Evolutionary conservation across 345 rosid genomes (phyloP).

Genomic region (Gossypium anomalum): DNA sequence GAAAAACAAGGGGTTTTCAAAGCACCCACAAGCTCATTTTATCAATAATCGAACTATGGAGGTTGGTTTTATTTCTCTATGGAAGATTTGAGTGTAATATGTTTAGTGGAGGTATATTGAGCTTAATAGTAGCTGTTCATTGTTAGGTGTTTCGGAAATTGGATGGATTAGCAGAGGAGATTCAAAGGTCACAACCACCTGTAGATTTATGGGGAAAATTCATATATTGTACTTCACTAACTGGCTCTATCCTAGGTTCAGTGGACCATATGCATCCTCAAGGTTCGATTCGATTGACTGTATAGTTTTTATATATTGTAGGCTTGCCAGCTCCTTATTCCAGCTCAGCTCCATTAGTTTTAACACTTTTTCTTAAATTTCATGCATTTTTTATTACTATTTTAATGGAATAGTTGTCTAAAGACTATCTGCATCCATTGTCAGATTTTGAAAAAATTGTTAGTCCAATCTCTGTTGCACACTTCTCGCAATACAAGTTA

Average conservation of each 20-base stretch:
- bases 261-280: conserved; percentile 97
- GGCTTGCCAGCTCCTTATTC: background rate
- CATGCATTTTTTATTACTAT: background rate
- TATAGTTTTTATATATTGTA: background rate
- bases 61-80: conserved; percentile 37
- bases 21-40: conserved; percentile 93
- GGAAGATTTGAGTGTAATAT: background rate
- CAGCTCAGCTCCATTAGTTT: background rate
- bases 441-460: conserved; percentile 76
- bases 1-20: conserved; percentile 60
- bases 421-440: background rate
- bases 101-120: background rate
- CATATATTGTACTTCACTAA: conserved; percentile 83
- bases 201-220: conserved; percentile 90
- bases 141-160: conserved; percentile 68
- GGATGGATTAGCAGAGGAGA: conserved; percentile 85
- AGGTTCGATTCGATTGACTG: conserved; percentile 49
- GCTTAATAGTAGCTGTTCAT: conserved; percentile 6
- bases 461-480: conserved; percentile 89
- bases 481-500: conserved; percentile 85
- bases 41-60: conserved; percentile 97
- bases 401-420: background rate
- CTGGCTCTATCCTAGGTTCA: conserved; percentile 76
- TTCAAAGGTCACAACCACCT: conserved; percentile 75
- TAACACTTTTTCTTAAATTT: background rate